These are phyloP conservation scores for Oryza officinalis DNA, from an alignment of 176 grass and related monocot genomes.

Conservation along the genomic window DNA sequence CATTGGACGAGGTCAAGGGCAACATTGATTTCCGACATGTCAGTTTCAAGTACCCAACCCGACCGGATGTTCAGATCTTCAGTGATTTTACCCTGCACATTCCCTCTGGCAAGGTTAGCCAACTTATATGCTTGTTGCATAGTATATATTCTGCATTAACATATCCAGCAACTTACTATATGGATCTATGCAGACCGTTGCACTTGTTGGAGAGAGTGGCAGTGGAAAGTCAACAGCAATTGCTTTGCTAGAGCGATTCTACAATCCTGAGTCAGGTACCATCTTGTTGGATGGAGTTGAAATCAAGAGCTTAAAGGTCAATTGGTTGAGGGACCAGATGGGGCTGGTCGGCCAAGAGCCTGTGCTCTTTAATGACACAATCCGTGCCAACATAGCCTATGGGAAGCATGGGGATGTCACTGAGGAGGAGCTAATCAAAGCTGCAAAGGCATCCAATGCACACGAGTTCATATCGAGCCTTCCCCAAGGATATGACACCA, in stretches of 20 bases:
- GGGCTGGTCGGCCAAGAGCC: slow-evolving; percentile 84
- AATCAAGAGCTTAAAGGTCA: slow-evolving; percentile 63
- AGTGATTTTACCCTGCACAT: slow-evolving; percentile 63
- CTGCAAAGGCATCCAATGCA: slow-evolving; percentile 62
- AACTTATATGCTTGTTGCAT: not conserved
- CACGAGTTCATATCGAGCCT: slow-evolving; percentile 76
- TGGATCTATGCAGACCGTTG: slow-evolving; percentile 48
- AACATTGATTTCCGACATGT: slow-evolving; percentile 66
- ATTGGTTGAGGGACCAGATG: slow-evolving; percentile 75
- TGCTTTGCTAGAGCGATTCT: slow-evolving; percentile 73
- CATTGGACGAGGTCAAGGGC: slow-evolving; percentile 58
- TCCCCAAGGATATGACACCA: slow-evolving; percentile 75
- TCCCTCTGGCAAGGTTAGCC: slow-evolving; percentile 65
- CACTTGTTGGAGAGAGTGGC: slow-evolving; percentile 83
- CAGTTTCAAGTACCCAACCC: slow-evolving; percentile 73
- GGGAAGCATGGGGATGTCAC: slow-evolving; percentile 63
- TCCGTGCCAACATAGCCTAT: slow-evolving; percentile 72
- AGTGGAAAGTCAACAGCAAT: slow-evolving; percentile 84
- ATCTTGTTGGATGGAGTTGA: slow-evolving; percentile 67
- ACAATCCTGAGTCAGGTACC: slow-evolving; percentile 63
- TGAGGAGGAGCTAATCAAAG: slow-evolving; percentile 73
- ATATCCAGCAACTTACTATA: slow-evolving; percentile 4
- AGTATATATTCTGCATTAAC: not conserved
- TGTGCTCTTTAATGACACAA: slow-evolving; percentile 77
- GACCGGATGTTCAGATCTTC: slow-evolving; percentile 72